Evolutionary conservation across 2,329 filamentous ascomycete species (phyloP).

Genomic region (Paracoccidioides lutzii): DNA sequence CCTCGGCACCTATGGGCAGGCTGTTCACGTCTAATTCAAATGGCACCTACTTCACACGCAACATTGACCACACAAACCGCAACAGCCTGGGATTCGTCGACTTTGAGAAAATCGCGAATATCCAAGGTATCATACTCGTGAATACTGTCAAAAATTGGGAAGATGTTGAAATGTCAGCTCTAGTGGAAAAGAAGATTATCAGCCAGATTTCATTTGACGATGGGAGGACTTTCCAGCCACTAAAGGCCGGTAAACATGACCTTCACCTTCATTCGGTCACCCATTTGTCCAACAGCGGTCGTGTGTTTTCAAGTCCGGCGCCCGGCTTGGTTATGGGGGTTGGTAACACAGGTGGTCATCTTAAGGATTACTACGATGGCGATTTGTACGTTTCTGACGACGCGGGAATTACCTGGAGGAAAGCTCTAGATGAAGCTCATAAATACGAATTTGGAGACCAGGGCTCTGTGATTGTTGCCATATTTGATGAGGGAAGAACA

Average conservation of each 20-base stretch:
- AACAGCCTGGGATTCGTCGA: conserved; percentile 66
- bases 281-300: conserved; percentile 64
- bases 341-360: conserved; percentile 69
- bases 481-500: conserved; percentile 54
- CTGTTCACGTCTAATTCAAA: conserved; percentile 96
- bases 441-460: conserved; percentile 96
- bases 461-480: conserved; percentile 73
- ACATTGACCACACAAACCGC: conserved; percentile 84
- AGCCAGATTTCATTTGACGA: conserved; percentile 92
- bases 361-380: conserved; percentile 59
- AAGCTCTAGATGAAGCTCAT: conserved; percentile 63
- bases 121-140: conserved; percentile 83
- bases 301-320: conserved; percentile 84
- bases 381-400: conserved; percentile 83
- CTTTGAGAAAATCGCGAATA: conserved; percentile 84
- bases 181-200: conserved; percentile 45
- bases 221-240: conserved; percentile 65
- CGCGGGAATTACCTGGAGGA: conserved; percentile 72
- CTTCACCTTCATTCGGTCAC: conserved; percentile 91
- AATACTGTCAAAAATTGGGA: conserved; percentile 82
- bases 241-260: conserved; percentile 53
- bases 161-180: conserved; percentile 48
- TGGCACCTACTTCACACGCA: conserved; percentile 88
- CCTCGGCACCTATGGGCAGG: conserved; percentile 57
- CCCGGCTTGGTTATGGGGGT: conserved; percentile 89